phyloP scores from a whole-genome alignment of 805 yeast genomes.

The Maudiozyma saulgeensis region DNA sequence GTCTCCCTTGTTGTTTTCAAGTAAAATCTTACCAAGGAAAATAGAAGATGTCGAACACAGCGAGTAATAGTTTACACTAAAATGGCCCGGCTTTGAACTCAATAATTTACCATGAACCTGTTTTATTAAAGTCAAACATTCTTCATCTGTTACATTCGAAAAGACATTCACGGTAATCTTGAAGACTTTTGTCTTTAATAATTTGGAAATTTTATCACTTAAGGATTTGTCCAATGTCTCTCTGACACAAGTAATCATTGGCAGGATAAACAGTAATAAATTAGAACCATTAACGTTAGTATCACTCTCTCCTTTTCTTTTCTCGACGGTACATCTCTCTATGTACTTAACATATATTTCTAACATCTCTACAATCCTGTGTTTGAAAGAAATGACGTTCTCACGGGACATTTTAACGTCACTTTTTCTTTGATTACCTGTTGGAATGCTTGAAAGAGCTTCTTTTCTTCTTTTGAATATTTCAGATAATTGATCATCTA shows the following conservation, averaged over 20 bases:
- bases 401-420: conserved; percentile 75
- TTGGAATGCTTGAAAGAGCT: conserved; percentile 44
- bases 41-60: conserved; percentile 46
- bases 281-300: conserved; percentile 9
- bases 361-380: conserved; percentile 65
- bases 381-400: conserved; percentile 69
- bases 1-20: conserved; percentile 23
- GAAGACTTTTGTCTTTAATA: conserved; percentile 52
- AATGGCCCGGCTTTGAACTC: conserved; percentile 28
- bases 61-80: conserved; percentile 38
- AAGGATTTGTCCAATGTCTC: conserved; percentile 60
- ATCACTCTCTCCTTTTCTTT: conserved; percentile 1
- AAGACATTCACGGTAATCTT: conserved; percentile 33
- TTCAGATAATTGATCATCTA: conserved; percentile 72
- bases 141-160: conserved; percentile 13
- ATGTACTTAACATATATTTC: conserved; percentile 49
- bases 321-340: conserved; percentile 16
- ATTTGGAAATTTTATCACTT: conserved; percentile 66
- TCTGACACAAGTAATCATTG: conserved; percentile 51
- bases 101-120: conserved; percentile 36
- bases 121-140: conserved; percentile 23
- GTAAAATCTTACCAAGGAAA: conserved; percentile 48
- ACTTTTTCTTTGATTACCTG: conserved; percentile 58
- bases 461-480: conserved; percentile 79
- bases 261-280: conserved; percentile 38